Percentiles rank a stretch among this genome's conserved stretches.
phyloP scores from a whole-genome alignment of 2,329 filamentous ascomycete species.

The Ascochyta lentis region DNA sequence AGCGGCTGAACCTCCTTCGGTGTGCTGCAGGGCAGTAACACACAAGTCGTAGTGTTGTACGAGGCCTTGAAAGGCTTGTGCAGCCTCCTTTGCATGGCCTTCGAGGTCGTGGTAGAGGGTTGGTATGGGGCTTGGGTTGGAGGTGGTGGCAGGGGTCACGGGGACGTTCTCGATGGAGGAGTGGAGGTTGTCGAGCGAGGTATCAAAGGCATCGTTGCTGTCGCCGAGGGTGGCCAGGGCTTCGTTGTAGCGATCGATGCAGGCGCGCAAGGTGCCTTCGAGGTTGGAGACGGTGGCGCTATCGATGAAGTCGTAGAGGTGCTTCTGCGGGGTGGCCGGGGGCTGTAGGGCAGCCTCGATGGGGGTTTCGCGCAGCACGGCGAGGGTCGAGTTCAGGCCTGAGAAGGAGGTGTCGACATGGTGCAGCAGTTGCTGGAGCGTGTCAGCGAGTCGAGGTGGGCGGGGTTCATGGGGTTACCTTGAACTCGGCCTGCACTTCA shows the following conservation, averaged over 20 bases:
- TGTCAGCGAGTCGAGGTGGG: constrained; percentile 11
- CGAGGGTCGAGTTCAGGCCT: constrained; percentile 70
- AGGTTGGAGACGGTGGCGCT: constrained; percentile 72
- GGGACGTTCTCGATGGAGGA: constrained; percentile 46
- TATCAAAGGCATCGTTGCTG: constrained; percentile 72
- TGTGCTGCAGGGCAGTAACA: constrained; percentile 87
- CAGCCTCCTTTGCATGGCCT: constrained; percentile 80
- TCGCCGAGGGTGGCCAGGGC: constrained; percentile 64
- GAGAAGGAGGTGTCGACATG: constrained; percentile 71
- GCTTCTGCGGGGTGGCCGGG: constrained; percentile 57
- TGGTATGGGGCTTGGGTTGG: constrained; percentile 52
- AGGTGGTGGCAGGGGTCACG: constrained; percentile 35
- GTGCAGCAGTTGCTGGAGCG: constrained; percentile 60
- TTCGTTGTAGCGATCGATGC: constrained; percentile 74
- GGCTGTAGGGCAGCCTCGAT: constrained; percentile 71
- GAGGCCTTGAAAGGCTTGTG: constrained; percentile 77
- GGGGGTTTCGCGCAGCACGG: constrained; percentile 66
- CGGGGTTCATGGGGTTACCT: constrained; percentile 28
- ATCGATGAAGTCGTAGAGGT: constrained; percentile 77
- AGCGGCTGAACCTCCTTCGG: constrained; percentile 66
- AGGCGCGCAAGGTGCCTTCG: constrained; percentile 70
- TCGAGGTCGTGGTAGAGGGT: constrained; percentile 64
- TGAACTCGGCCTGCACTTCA: constrained; percentile 54
- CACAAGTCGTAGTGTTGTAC: constrained; percentile 92
- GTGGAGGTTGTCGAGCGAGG: constrained; percentile 63